Base-by-base conservation (phyloP, 345 rosid genomes). In the Brassica rapa region DNA sequence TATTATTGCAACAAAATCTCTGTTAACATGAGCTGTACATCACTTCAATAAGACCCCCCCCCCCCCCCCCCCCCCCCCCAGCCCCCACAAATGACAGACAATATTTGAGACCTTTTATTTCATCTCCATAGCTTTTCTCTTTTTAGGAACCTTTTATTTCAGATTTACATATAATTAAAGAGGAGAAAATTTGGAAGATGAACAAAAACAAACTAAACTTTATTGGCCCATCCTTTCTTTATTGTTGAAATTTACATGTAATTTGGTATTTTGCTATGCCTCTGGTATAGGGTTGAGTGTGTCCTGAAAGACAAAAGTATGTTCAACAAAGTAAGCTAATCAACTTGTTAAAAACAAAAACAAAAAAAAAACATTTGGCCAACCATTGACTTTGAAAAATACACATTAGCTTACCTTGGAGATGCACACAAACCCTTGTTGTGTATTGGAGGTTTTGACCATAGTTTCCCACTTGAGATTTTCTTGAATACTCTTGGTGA, bases 391-490 rank as follows among this genome's bases (percentile, higher is more conserved):
- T 57, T 37, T 30, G 21, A 74, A 55, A 62, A n/a, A 25, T 5
- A 78, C 23, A 64, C 39, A 25, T 12, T 23, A 11, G 70, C 41
- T 83, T 83, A 94, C 93, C 97, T 88, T 90, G 29, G 94, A 82
- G 68, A 85, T 86, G 30, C 84, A 77, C 70, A 84, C 72, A 80
- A 84, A 91, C 0, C 92, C 90, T 1, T 82, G 87, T 3, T 85
- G 84, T 21, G 78, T 75, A 35, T 84, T 85, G 55, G 97, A 81
- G 24, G 88, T 82, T 83, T 84, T 88, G 24, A 94, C 93, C 68
- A 89, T 86, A 21, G 84, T 88, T 88, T 91, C 97, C 98, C 97
- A 92, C 82, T 88, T 92, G 19, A 83, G 82, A 68, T 84, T 86
- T 35, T 6, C 8, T 35, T 35, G 39, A 35, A 6, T 7, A 35